Evolutionary conservation across 2,329 filamentous ascomycete species (phyloP), one percentile per base, ranked within the genome.

Genomic region (Venturiaceae sp.): DNA sequence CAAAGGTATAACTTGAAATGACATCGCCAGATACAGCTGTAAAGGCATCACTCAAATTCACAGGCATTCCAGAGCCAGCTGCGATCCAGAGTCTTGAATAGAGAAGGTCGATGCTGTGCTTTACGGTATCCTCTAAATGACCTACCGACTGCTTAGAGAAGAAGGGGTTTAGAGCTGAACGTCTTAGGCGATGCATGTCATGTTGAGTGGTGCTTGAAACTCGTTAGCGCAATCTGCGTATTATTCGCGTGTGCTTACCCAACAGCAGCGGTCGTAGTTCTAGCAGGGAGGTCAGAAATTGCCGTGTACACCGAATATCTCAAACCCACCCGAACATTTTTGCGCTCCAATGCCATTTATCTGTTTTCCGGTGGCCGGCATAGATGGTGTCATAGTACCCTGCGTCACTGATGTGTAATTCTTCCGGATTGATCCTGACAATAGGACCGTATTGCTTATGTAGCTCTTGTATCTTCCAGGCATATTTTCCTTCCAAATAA

Each of bases 101-200:
- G 6, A 63, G 36, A 32, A 19, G 36, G 26, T 60, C 58, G 19
- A 62, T 53, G 23, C 55, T 55, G 16, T 8, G 55, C 21, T 60
- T 58, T 19, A 70, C 66, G 19, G 62, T 47, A 3, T 63, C 61
- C 39, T 68, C 66, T 3, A 68, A 50, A 3, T 46, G 33, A 0
- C 28, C 53, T 26, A 69, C 62, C 4, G 60, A 58, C 7, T 59
- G 36, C 55, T 66, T 65, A 9, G 70, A 72, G 60, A 74, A 73
- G 64, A 70, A 73, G 14, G 67, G 68, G 56, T 66, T 68, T 16
- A 73, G 58, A 2, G 71, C 67, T 5, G 63, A 63, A 50, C 67
- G 66, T 33, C 70, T 65, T 13, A 62, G 46, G n/a, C 67, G 67
- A 62, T 74, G 71, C 21, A 71, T 46, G 3, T 68, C 66, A 62